Base-by-base conservation (phyloP, 139 green algal genomes). In the Penium margaritaceum region DNA sequence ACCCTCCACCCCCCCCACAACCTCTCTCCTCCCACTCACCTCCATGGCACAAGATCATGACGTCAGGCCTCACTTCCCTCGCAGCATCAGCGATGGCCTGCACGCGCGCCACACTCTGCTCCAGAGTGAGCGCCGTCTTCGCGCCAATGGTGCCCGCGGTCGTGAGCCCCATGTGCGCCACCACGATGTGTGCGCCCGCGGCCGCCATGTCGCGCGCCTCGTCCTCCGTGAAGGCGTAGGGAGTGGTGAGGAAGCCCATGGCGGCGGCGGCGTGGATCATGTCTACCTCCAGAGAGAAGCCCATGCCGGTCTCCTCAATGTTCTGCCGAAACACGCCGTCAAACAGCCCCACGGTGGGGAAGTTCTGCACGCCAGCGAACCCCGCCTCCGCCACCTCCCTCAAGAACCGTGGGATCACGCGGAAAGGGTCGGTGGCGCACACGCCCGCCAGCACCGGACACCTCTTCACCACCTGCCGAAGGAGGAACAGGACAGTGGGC, bases 321-420 rank as follows among this genome's bases (percentile, higher is more conserved):
- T 66, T 66, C 24, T 27, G 29, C 27, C 58, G 58, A 29, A 66
- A 66, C 5, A 29, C 12, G 24, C 58, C 58, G 1, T 66, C 58
- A 9, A 37, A 43, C 27, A 66, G 58, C 12, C 58, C 58, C 1
- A 66, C 58, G 12, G 58, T 66, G 58, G 58, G 58, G 58, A 66
- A 66, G 58, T 66, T 66, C 24, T 66, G 58, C n/a, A 66, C 58
- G 0, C 58, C 58, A 24, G 58, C 58, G 30, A 66, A 66, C 27
- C 58, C 58, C 7, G 36, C 17, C 24, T 17, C 58, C 24, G 30
- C 30, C 21, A 66, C 27, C 24, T 36, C 27, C 24, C 32, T 17
- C 58, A 66, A 29, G 58, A 66, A 66, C 5, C 27, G 30, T 2
- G 30, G 30, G 27, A 66, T 66, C 58, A 27, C 27, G 30, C 58